Evolutionary conservation across 768 basidiomycete species (phyloP).

Genomic region (Mycena latifolia): DNA sequence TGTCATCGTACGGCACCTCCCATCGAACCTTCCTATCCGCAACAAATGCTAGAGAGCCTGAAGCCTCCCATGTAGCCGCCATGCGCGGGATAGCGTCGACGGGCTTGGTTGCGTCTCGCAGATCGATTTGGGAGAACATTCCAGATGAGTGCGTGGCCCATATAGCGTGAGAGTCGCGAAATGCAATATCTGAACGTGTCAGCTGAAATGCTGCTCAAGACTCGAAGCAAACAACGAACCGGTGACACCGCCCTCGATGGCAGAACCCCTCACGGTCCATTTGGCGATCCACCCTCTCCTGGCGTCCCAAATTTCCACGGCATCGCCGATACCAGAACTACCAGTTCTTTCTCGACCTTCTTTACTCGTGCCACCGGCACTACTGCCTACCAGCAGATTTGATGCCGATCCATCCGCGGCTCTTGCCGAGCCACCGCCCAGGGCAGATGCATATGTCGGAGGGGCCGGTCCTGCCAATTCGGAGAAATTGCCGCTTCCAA

Average conservation of each 20-base stretch:
- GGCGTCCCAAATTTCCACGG: slow-evolving; percentile 90
- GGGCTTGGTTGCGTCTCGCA: slow-evolving; percentile 72
- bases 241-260: slow-evolving; percentile 78
- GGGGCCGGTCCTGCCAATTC: slow-evolving; percentile 33
- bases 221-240: slow-evolving; percentile 58
- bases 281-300: slow-evolving; percentile 85
- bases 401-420: slow-evolving; percentile 38
- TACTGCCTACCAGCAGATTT: slow-evolving; percentile 39
- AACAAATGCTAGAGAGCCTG: slow-evolving; percentile 77
- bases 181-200: slow-evolving; percentile 68
- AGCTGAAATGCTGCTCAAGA: slow-evolving; percentile 4
- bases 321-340: slow-evolving; percentile 56
- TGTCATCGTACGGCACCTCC: slow-evolving; percentile 86
- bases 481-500: slow-evolving; percentile 46
- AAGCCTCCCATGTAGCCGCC: slow-evolving; percentile 74
- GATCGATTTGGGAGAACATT: slow-evolving; percentile 82
- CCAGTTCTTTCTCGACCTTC: slow-evolving; percentile 28
- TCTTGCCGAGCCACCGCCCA: slow-evolving; percentile 27
- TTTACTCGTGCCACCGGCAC: slow-evolving; percentile 28
- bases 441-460: slow-evolving; percentile 28
- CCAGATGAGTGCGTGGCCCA: slow-evolving; percentile 84
- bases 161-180: slow-evolving; percentile 77
- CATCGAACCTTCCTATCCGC: slow-evolving; percentile 62
- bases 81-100: slow-evolving; percentile 76
- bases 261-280: slow-evolving; percentile 77